Evolutionary conservation across 371 early-diverging fungal genomes (phyloP).

Genomic region (Mucor racemosus): DNA sequence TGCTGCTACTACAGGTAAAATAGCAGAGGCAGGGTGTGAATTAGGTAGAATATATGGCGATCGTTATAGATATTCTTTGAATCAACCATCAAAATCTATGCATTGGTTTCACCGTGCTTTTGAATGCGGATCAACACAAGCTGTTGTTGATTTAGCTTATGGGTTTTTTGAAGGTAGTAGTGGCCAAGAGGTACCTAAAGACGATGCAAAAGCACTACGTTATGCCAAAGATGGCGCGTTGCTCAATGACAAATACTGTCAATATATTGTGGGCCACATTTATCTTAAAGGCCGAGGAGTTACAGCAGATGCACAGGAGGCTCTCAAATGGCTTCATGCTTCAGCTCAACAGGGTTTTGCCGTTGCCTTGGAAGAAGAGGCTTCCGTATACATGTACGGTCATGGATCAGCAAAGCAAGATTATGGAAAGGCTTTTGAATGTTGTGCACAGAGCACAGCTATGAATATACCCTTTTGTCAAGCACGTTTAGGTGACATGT

Average conservation of each 20-base stretch:
- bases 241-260: constrained; percentile 48
- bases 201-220: constrained; percentile 35
- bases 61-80: constrained; percentile 40
- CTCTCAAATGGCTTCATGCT: constrained; percentile 38
- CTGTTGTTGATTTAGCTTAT: constrained; percentile 49
- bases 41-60: constrained; percentile 50
- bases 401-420: constrained; percentile 31
- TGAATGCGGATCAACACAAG: constrained; percentile 43
- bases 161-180: constrained; percentile 38
- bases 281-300: constrained; percentile 35
- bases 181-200: constrained; percentile 24
- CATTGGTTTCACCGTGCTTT: constrained; percentile 45
- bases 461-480: constrained; percentile 45
- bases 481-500: constrained; percentile 49
- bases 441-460: constrained; percentile 31
- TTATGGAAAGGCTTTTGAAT: constrained; percentile 36
- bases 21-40: constrained; percentile 47
- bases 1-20: constrained; percentile 33
- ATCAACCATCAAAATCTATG: constrained; percentile 33
- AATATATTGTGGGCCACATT: constrained; percentile 48
- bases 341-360: constrained; percentile 51
- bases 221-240: constrained; percentile 45
- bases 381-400: constrained; percentile 39
- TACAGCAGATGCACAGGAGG: constrained; percentile 27
- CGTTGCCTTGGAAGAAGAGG: constrained; percentile 46